A percentile compares a stretch with the other conserved stretches of the same genome.
Conservation (phyloP, 129 eudicot species). For the Saussurea involucrata region DNA sequence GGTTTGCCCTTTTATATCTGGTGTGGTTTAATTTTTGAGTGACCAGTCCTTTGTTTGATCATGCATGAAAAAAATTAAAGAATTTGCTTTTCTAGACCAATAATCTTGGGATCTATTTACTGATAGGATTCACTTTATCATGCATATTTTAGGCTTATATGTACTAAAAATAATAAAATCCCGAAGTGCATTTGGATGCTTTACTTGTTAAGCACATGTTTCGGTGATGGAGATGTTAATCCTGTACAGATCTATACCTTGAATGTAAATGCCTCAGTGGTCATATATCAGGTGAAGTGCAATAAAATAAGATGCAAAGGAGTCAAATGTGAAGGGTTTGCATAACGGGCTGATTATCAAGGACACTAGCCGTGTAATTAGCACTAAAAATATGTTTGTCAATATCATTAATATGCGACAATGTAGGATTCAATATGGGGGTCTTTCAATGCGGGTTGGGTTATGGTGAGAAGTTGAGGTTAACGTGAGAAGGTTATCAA, state of each 20-base stretch:
- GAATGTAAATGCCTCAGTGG: neutral
- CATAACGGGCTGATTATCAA: neutral
- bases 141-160: neutral
- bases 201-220: neutral
- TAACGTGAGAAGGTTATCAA: too few relatives aligned
- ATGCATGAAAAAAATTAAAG: neutral
- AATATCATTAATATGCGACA: neutral
- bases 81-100: constrained; percentile 10
- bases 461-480: too few relatives aligned
- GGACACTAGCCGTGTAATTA: constrained; percentile 2
- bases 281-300: neutral
- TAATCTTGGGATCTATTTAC: neutral
- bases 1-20: neutral
- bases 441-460: neutral
- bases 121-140: constrained; percentile 9
- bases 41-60: neutral
- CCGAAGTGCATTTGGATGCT: neutral
- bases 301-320: neutral
- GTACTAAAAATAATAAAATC: neutral
- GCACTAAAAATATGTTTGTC: neutral
- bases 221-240: neutral
- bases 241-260: neutral
- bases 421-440: neutral
- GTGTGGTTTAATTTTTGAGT: neutral
- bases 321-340: constrained; percentile 1